Evolutionary conservation across 2,329 filamentous ascomycete species (phyloP).

Genomic region (Coleophoma cylindrospora): DNA sequence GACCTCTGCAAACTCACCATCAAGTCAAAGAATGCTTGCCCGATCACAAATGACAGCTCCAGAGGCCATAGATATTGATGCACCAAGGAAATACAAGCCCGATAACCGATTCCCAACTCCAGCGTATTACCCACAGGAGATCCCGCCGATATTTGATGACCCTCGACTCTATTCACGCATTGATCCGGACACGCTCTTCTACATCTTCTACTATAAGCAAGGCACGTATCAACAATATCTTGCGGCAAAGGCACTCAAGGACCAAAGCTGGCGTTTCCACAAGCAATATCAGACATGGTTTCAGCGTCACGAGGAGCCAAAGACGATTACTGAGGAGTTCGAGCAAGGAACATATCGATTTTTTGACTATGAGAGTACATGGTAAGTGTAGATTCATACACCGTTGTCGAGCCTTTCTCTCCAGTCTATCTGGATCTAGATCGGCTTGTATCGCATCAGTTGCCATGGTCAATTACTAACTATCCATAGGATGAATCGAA

Average conservation of each 20-base stretch:
- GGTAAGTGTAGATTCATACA: conserved; percentile 50
- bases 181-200: conserved; percentile 94
- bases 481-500: conserved; percentile 82
- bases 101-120: conserved; percentile 74
- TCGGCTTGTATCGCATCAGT: not conserved
- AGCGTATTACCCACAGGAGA: conserved; percentile 86
- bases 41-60: conserved; percentile 71
- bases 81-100: conserved; percentile 78
- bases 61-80: conserved; percentile 71
- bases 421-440: too few relatives aligned
- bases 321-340: conserved; percentile 97
- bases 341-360: conserved; percentile 99
- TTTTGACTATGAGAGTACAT: conserved; percentile 99
- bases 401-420: too few relatives aligned
- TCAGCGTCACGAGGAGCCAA: conserved; percentile 95
- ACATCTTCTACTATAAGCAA: conserved; percentile 98
- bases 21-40: conserved; percentile 69
- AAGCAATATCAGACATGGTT: conserved; percentile 99
- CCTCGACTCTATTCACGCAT: conserved; percentile 81
- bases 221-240: conserved; percentile 93
- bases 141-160: conserved; percentile 88
- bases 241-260: conserved; percentile 93
- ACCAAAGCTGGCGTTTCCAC: conserved; percentile 98
- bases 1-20: conserved; percentile 44
- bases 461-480: conserved; percentile 7